Base-by-base conservation (phyloP, 1,284 basidiomycete genomes). In the Rhodotorula mucilaginosa region DNA sequence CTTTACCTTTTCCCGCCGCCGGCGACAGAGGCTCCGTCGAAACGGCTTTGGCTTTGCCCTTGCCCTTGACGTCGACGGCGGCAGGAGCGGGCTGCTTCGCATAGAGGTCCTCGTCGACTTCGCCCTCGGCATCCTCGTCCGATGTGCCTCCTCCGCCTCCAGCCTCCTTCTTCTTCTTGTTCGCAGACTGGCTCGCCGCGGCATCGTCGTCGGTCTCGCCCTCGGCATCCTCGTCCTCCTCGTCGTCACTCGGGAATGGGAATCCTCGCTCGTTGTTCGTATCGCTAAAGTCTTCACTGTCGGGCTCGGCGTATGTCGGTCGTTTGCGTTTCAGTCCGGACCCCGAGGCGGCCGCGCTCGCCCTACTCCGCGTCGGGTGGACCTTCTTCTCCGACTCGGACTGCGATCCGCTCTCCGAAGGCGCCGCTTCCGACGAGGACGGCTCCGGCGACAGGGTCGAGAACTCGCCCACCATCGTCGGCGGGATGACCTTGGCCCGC, bases 401-500 rank as follows among this genome's bases (percentile, higher is more conserved):
- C 62, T 44, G 39, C 39, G 39, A 44, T 44, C 39, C 39, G 39
- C 44, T 26, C 58, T n/a, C 18, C 52, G 51, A 18, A n/a, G 62
- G 39, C 52, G 29, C 31, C 54, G 46, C 56, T 16, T 16, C 29
- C 26, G 26, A 49, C 61, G 10, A 8, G 39, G 39, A 44, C 39
- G 10, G 39, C 46, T 10, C 39, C 59, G 44, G 5, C 59, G 26
- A 29, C 39, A 44, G 39, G 10, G 39, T 44, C 39, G 39, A 44
- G 39, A 44, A 39, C 31, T 54, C 39, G 39, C 15, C 26, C 18
- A 21, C n/a, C n/a, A n/a, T 19, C 26, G 46, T 58, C 6, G 62
- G 62, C 62, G 39, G 54, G 58, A 56, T 16, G 57, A 34, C 51
- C 63, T 65, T 26, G 54, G 59, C 4, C 58, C 52, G 31, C 63